phyloP scores from a whole-genome alignment of 2,329 filamentous ascomycete genomes.

The Fusarium napiforme region DNA sequence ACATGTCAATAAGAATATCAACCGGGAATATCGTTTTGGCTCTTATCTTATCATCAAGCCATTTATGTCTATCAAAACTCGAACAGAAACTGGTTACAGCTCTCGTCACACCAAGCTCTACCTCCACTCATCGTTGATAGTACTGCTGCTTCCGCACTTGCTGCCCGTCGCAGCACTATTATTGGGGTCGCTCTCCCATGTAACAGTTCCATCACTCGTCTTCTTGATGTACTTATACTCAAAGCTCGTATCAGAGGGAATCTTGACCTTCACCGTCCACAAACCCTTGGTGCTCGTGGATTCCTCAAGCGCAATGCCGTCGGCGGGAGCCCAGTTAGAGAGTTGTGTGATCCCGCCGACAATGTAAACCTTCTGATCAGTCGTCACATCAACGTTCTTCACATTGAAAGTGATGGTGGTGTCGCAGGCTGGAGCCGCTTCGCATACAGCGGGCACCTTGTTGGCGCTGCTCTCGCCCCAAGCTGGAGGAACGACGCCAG shows the following conservation, averaged over 20 bases:
- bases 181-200: conserved; percentile 68
- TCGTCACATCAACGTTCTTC: conserved; percentile 16
- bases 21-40: background rate
- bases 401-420: conserved; percentile 38
- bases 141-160: conserved; percentile 8
- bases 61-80: too few relatives aligned
- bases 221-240: conserved; percentile 72
- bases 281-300: conserved; percentile 57
- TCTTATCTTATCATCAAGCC: background rate
- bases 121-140: conserved; percentile 28
- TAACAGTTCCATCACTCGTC: conserved; percentile 58
- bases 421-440: conserved; percentile 42
- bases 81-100: background rate
- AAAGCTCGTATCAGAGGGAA: conserved; percentile 64
- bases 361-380: conserved; percentile 34
- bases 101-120: background rate
- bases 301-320: conserved; percentile 62
- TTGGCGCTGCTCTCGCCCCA: conserved; percentile 56
- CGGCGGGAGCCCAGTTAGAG: conserved; percentile 49
- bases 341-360: conserved; percentile 53
- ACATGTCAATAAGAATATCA: background rate
- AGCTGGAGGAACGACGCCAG: conserved; percentile 61
- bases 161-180: conserved; percentile 29
- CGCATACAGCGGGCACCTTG: conserved; percentile 28
- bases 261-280: conserved; percentile 63